Evolutionary conservation across 441 rosid species (phyloP).

Genomic region (Corymbia calophylla): DNA sequence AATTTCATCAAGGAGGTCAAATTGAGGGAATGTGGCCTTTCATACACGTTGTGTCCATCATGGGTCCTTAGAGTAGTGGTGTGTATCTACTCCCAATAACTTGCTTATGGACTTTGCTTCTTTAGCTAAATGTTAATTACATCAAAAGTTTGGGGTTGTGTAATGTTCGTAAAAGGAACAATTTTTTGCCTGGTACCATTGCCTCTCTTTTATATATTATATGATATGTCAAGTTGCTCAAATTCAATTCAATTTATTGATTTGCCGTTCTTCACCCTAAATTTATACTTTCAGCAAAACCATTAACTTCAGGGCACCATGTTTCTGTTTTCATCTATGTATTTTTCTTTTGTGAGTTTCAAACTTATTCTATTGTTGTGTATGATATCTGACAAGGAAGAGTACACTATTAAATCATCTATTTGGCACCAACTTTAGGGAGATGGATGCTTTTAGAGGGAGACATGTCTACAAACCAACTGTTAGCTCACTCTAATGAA

Average conservation of each 20-base stretch:
- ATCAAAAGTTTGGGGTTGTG: background rate
- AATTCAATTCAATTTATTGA: background rate
- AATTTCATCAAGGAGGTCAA: conserved; percentile 66
- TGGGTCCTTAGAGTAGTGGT: conserved; percentile 99
- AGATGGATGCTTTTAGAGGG: conserved; percentile 97
- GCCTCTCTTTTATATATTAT: background rate
- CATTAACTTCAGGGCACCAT: background rate
- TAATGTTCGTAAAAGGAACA: background rate
- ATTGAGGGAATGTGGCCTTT: conserved; percentile 75
- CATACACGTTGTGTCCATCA: conserved; percentile 88
- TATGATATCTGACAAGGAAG: conserved; percentile 58
- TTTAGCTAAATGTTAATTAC: background rate
- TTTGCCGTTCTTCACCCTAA: background rate
- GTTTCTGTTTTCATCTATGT: background rate
- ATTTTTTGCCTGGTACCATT: background rate
- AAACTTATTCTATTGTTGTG: background rate
- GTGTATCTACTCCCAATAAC: conserved; percentile 11
- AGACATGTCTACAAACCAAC: conserved; percentile 36
- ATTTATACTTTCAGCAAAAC: background rate
- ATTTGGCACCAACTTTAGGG: conserved; percentile 81
- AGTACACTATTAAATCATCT: conserved; percentile 86
- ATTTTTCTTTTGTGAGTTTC: background rate
- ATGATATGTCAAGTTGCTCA: background rate
- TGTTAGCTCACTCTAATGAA: background rate
- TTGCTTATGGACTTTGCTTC: background rate